phyloP scores from a whole-genome alignment of 2,329 filamentous ascomycete genomes.

The Fusarium pseudograminearum region DNA sequence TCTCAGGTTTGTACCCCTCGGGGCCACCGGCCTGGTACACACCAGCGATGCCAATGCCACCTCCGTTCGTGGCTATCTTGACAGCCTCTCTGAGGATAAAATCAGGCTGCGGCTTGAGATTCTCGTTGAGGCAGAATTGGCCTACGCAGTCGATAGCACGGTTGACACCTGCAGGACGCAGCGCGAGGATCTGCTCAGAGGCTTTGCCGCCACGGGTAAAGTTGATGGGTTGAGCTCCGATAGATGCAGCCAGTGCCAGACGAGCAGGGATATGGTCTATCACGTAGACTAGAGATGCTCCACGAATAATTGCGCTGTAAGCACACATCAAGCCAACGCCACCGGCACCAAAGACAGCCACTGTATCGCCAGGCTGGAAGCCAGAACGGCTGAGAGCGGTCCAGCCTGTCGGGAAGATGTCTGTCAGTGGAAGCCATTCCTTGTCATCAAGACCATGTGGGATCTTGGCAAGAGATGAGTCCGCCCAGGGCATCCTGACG shows the following conservation, averaged over 20 bases:
- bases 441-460: slow-evolving; percentile 8
- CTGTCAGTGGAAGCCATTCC: slow-evolving; percentile 18
- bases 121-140: slow-evolving; percentile 14
- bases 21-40: background rate
- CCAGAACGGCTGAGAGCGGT: slow-evolving; percentile 11
- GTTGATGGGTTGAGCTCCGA: slow-evolving; percentile 32
- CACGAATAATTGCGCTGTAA: slow-evolving; percentile 32
- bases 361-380: slow-evolving; percentile 24
- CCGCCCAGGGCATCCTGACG: slow-evolving; percentile 11
- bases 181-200: slow-evolving; percentile 29
- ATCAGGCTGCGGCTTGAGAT: slow-evolving; percentile 18
- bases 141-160: slow-evolving; percentile 21
- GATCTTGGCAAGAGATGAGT: slow-evolving; percentile 14
- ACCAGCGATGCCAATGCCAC: slow-evolving; percentile 17
- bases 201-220: slow-evolving; percentile 27
- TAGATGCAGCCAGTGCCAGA: slow-evolving; percentile 15
- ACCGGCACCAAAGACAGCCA: slow-evolving; percentile 29
- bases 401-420: slow-evolving; percentile 28
- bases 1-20: background rate
- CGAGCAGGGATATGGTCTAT: slow-evolving; percentile 24
- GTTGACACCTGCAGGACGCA: slow-evolving; percentile 13
- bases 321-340: slow-evolving; percentile 22
- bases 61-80: slow-evolving; percentile 4
- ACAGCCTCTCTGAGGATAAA: slow-evolving; percentile 13
- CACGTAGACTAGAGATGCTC: slow-evolving; percentile 29